Evolutionary conservation across 2,329 filamentous ascomycete genomes (phyloP).

Genomic region (Colletotrichum cereale): DNA sequence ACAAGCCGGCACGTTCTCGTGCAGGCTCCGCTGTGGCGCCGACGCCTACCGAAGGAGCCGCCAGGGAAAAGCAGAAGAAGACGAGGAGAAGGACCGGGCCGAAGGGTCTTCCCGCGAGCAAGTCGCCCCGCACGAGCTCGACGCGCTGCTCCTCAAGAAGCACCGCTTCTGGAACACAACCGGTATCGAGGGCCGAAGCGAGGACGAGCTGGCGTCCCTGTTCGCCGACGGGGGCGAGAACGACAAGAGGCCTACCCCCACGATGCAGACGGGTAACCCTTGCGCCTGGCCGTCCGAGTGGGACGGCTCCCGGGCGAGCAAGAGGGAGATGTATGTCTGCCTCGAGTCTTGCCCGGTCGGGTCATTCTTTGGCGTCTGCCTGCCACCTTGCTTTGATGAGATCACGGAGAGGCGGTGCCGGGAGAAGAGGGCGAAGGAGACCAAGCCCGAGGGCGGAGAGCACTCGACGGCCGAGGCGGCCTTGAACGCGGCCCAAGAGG

Average conservation of each 20-base stretch:
- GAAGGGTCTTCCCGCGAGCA: rapidly evolving
- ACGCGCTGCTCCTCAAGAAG: neutral
- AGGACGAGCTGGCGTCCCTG: neutral
- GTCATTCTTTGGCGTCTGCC: neutral
- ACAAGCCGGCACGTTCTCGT: neutral
- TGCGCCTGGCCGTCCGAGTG: neutral
- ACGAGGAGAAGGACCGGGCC: neutral
- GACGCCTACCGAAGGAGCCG: neutral
- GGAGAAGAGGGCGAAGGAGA: neutral
- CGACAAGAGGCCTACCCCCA: rapidly evolving
- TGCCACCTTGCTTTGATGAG: neutral
- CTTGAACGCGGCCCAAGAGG: neutral
- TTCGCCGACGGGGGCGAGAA: neutral
- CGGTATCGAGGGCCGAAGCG: neutral
- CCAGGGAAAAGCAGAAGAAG: too few species aligned
- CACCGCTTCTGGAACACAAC: neutral
- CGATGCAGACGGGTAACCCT: neutral
- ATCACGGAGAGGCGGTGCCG: neutral
- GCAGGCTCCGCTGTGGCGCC: neutral
- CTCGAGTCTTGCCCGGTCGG: neutral
- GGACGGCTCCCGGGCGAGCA: neutral
- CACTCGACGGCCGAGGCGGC: neutral
- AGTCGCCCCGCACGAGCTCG: neutral
- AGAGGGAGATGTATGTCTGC: neutral
- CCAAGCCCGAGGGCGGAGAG: neutral